Evolutionary conservation across 176 grass and related monocot species (phyloP), one percentile per base, ranked within the genome.

Genomic region (Avena sativa): DNA sequence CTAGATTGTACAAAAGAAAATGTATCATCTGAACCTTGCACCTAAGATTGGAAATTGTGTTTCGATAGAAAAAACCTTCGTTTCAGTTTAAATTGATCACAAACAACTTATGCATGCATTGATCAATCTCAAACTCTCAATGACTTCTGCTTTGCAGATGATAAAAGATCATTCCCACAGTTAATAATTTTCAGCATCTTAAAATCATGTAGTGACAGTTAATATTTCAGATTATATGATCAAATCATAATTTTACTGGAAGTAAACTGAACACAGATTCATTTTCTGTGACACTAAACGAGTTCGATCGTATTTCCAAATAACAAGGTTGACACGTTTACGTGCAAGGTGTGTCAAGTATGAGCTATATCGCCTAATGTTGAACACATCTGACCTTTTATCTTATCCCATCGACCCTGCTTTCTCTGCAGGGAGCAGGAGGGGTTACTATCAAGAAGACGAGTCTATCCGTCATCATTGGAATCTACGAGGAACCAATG

Each of bases 401-500:
- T 14, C 58, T 5, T 16, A 56, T 82, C 49, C 30, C 2, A 19
- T 77, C 17, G 10, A 19, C 38, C 15, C 12, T 73, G 9, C 15
- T 68, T 21, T 89, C 55, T 85, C 36, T 83, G 36, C 80, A 89
- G 84, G 87, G 84, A 67, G 14, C 90, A 23, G 87, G 79, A 83
- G 90, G 87, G 36, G 72, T 83, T 86, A 83, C 87, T 32, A 64
- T 86, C 34, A 92, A 80, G 66, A 92, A 83, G 60, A 92, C 79
- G 40, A 80, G 19, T 86, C 63, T 86, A 21, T 30, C 87, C 2
- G 26, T 83, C 34, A 75, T 92, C 79, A 34, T 68, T 68, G 79
- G 90, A 26, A 74, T 86, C 3, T 89, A 86, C 1, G 87, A 92
- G 10, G 83, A 89, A 58, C 90, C 87, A 75, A 86, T 92, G 90